phyloP scores from a whole-genome alignment of 208 protist species.

The Acanthamoeba royreba region DNA sequence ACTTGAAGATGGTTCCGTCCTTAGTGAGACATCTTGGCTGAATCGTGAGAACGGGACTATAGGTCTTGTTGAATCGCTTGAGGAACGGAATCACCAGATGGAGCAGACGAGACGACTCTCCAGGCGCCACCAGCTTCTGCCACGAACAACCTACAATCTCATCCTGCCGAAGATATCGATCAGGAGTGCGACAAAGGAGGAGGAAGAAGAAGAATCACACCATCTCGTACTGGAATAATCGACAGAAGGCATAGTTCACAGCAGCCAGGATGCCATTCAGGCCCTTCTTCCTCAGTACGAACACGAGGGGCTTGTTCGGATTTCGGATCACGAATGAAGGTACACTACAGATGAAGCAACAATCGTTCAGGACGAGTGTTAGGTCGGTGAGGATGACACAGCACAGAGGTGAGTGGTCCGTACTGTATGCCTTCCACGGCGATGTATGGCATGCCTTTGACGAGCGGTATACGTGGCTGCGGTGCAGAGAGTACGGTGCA shows the following conservation, averaged over 20 bases:
- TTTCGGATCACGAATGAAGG: not conserved
- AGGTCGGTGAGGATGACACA: too few relatives aligned
- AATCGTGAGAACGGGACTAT: not conserved
- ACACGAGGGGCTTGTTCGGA: not conserved
- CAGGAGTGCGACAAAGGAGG: not conserved
- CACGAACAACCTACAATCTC: conserved; percentile 20
- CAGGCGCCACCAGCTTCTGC: not conserved
- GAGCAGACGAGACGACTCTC: not conserved
- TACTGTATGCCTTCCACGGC: not conserved
- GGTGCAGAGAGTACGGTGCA: not conserved
- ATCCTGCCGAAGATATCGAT: not conserved
- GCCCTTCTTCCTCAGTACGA: not conserved
- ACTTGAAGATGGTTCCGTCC: conserved; percentile 2
- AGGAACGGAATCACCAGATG: conserved; percentile 7
- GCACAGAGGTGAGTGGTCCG: not conserved
- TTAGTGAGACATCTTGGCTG: not conserved
- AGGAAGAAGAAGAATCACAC: not conserved
- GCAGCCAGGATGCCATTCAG: not conserved
- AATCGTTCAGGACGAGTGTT: not conserved
- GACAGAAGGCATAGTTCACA: conserved; percentile 25
- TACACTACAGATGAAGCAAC: not conserved
- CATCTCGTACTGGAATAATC: not conserved
- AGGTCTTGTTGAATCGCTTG: not conserved
- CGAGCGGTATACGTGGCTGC: not conserved
- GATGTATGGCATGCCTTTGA: conserved; percentile 12